phyloP scores from a whole-genome alignment of 2,329 filamentous ascomycete species.

The Trichoderma guizhouense region DNA sequence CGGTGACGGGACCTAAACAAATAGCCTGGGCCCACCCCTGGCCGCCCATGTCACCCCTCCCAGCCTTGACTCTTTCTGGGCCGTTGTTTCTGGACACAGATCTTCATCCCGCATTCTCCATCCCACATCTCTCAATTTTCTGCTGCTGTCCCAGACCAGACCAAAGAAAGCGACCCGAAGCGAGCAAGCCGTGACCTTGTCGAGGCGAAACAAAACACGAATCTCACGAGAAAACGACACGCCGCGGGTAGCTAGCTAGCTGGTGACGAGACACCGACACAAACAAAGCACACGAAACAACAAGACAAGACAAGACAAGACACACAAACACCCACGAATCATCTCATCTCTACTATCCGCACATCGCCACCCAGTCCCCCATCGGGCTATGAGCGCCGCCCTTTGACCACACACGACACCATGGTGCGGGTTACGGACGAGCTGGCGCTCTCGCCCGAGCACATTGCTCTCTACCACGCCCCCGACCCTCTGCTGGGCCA shows the following conservation, averaged over 20 bases:
- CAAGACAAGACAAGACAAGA: not conserved
- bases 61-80: constrained; percentile 15
- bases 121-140: not conserved
- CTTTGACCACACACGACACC: constrained; percentile 46
- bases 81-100: constrained; percentile 10
- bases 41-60: constrained; percentile 6
- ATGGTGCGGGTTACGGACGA: constrained; percentile 84
- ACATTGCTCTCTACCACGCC: constrained; percentile 84
- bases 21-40: constrained; percentile 14
- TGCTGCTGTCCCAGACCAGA: not conserved
- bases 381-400: constrained; percentile 25
- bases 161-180: not conserved
- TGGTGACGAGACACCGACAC: not conserved
- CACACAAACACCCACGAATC: not conserved
- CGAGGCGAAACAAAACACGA: not conserved
- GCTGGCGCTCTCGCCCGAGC: constrained; percentile 74
- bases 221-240: not conserved
- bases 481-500: constrained; percentile 80
- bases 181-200: not conserved
- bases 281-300: not conserved
- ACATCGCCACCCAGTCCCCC: not conserved
- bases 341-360: not conserved
- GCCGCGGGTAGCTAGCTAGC: not conserved
- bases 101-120: constrained; percentile 9
- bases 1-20: constrained; percentile 13